These are phyloP conservation scores for Hygrophorus pudorinus DNA, from an alignment of 768 basidiomycete genomes.

Conservation along the genomic window DNA sequence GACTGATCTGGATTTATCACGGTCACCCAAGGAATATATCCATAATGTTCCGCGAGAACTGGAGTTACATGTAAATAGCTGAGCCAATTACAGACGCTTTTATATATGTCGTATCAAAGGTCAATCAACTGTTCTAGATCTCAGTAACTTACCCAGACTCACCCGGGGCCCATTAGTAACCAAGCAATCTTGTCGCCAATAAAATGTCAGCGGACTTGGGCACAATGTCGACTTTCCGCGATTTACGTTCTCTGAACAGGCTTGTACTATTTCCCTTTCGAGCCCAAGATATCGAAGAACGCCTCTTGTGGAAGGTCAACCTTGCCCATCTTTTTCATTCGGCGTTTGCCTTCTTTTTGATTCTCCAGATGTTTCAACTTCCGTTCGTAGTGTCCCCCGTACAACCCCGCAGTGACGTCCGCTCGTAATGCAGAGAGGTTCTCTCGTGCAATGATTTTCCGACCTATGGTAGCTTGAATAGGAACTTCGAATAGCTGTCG, in stretches of 20 bases:
- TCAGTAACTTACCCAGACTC: not conserved
- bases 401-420: conserved; percentile 90
- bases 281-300: conserved; percentile 83
- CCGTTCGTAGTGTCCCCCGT: conserved; percentile 91
- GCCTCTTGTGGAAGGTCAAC: conserved; percentile 93
- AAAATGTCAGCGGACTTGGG: too few relatives aligned
- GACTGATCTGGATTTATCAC: too few relatives aligned
- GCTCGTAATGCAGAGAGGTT: conserved; percentile 78
- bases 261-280: conserved; percentile 28
- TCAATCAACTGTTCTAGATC: not conserved
- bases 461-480: conserved; percentile 88
- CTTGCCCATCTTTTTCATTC: conserved; percentile 80
- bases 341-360: conserved; percentile 88
- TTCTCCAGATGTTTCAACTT: conserved; percentile 83
- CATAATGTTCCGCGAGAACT: not conserved
- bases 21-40: not conserved
- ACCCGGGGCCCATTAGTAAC: not conserved
- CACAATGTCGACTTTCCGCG: too few relatives aligned
- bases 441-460: conserved; percentile 81
- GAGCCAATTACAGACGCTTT: not conserved
- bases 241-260: too few relatives aligned
- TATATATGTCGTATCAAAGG: not conserved
- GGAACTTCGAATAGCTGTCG: conserved; percentile 90
- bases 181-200: too few relatives aligned
- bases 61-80: too few relatives aligned